phyloP scores from a whole-genome alignment of 345 rosid genomes.

The Populus davidiana region DNA sequence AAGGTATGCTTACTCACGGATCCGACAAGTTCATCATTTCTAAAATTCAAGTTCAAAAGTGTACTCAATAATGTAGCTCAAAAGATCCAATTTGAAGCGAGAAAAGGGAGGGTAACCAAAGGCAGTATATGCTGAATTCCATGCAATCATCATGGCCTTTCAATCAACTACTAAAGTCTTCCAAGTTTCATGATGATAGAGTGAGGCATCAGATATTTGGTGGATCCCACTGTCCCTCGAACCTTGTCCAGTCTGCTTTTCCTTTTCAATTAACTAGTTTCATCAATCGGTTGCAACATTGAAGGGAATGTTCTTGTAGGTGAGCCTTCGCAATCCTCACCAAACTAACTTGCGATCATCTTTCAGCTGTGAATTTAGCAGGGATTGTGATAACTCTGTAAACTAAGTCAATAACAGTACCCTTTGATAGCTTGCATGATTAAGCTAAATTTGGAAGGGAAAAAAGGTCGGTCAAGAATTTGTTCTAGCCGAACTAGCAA shows the following conservation, averaged over 20 bases:
- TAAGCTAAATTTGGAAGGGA: neutral
- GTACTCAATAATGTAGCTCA: constrained; percentile 33
- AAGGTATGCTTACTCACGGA: constrained; percentile 13
- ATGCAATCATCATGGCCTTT: constrained; percentile 80
- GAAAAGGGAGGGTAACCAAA: constrained; percentile 35
- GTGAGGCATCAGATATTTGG: constrained; percentile 66
- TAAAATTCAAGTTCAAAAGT: constrained; percentile 40
- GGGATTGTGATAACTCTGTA: neutral
- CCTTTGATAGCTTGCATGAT: neutral
- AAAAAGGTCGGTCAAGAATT: neutral
- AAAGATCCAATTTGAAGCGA: constrained; percentile 44
- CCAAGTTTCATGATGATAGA: constrained; percentile 62
- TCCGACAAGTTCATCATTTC: constrained; percentile 54
- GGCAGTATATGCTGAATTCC: constrained; percentile 66
- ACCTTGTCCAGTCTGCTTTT: constrained; percentile 13
- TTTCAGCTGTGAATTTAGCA: neutral
- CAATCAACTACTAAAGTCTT: constrained; percentile 62
- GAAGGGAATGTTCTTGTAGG: constrained; percentile 2
- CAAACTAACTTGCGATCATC: constrained; percentile 17
- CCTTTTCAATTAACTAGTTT: neutral
- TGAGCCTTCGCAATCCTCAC: constrained; percentile 45
- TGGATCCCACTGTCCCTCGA: constrained; percentile 51
- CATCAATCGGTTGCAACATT: neutral
- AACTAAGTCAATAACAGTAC: neutral
- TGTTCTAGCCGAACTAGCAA: no score